Evolutionary conservation across 495 filamentous ascomycete genomes (phyloP).

Genomic region (Margaritispora aquatica): DNA sequence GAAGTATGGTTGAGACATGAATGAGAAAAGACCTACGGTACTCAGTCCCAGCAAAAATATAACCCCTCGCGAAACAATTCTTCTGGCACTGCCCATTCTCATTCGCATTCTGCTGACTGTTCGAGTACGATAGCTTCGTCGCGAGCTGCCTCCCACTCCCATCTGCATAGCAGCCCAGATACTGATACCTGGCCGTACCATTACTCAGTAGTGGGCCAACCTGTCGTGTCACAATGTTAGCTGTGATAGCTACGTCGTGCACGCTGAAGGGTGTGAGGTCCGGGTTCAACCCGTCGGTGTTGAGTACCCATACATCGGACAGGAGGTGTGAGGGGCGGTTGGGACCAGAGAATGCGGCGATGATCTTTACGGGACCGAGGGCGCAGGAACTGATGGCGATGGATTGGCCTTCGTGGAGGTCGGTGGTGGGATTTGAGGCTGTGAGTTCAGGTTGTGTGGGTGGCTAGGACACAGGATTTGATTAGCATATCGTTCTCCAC

Average conservation of each 20-base stretch:
- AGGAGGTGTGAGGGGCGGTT: conserved; percentile 9
- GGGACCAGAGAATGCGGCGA: conserved; percentile 10
- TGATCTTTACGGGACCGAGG: conserved; percentile 9
- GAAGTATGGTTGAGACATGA: neutral
- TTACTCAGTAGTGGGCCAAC: conserved; percentile 24
- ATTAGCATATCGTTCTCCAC: neutral
- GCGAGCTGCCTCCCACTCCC: conserved; percentile 18
- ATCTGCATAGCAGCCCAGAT: conserved; percentile 29
- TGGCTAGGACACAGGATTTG: conserved; percentile 16
- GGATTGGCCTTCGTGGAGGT: conserved; percentile 17
- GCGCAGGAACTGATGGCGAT: conserved; percentile 17
- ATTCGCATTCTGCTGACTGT: conserved; percentile 14
- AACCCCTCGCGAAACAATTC: conserved; percentile 15
- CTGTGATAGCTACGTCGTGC: conserved; percentile 13
- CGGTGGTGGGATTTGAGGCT: conserved; percentile 7
- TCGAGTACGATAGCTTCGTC: neutral
- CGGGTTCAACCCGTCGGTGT: conserved; percentile 3
- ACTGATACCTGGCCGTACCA: conserved; percentile 20
- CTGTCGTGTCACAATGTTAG: conserved; percentile 18
- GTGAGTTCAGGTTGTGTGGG: conserved; percentile 10
- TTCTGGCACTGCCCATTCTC: conserved; percentile 25
- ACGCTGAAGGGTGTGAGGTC: conserved; percentile 11
- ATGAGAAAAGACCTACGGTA: conserved; percentile 12
- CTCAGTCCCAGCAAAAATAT: conserved; percentile 26
- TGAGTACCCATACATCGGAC: conserved; percentile 19